Conservation (phyloP, 805 yeast species). For the Crinitomyces ghanaensis region DNA sequence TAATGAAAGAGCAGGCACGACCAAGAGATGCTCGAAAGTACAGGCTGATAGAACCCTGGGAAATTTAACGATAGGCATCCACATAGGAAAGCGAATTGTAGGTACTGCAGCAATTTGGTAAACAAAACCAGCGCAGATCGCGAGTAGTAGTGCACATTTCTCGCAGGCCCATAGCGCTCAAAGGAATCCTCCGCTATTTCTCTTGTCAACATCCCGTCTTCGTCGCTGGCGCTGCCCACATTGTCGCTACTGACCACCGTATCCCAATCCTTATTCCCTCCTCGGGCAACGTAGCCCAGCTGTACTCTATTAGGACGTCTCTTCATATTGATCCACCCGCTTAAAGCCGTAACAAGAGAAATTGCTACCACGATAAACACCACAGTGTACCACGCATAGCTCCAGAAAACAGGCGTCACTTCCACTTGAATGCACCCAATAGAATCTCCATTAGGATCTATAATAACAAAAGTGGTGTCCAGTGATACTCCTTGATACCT, state of each 20-base stretch:
- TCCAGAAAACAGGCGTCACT: conserved; percentile 38
- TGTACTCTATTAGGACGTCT: conserved; percentile 24
- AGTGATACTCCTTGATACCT: conserved; percentile 18
- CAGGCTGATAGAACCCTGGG: conserved; percentile 54
- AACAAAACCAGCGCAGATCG: too few species aligned
- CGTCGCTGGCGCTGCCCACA: too few species aligned
- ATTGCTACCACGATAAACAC: conserved; percentile 31
- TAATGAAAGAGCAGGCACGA: conserved; percentile 34
- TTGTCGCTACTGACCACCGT: too few species aligned
- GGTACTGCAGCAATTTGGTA: conserved; percentile 38
- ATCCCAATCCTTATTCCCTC: too few species aligned
- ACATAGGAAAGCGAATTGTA: conserved; percentile 50
- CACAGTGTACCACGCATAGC: conserved; percentile 31
- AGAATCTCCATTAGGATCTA: conserved; percentile 19
- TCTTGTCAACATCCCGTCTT: too few species aligned
- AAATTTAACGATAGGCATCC: conserved; percentile 40
- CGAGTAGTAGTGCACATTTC: too few species aligned
- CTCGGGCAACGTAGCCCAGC: conserved; percentile 33
- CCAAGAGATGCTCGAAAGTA: conserved; percentile 43
- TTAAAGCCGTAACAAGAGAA: conserved; percentile 29
- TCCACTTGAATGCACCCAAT: conserved; percentile 39
- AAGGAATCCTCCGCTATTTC: too few species aligned
- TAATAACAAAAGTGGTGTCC: conserved; percentile 17
- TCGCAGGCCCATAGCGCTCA: too few species aligned
- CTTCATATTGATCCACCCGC: too few species aligned